phyloP scores from a whole-genome alignment of 2,329 filamentous ascomycete species.

The Cladosporium cucumerinum region DNA sequence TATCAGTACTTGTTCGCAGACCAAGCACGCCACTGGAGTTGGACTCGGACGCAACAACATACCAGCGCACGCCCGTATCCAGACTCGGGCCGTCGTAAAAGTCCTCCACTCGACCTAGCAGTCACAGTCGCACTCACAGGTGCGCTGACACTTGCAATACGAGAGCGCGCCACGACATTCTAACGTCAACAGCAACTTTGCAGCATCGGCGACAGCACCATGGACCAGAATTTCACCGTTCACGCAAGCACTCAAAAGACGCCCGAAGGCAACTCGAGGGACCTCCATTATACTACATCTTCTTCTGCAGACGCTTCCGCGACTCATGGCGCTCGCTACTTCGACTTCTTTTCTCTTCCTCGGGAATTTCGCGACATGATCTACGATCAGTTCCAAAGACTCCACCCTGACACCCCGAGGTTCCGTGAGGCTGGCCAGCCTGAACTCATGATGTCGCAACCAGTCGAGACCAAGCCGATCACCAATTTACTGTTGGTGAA shows the following conservation, averaged over 20 bases:
- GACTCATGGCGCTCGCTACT: not conserved
- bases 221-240: not conserved
- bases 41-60: not conserved
- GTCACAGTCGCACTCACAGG: not conserved
- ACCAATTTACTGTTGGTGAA: not conserved
- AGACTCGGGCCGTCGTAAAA: not conserved
- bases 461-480: not conserved
- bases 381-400: constrained; percentile 7
- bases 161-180: not conserved
- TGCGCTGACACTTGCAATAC: not conserved
- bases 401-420: not conserved
- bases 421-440: not conserved
- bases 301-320: not conserved
- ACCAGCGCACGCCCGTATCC: not conserved
- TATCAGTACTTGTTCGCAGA: not conserved
- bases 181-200: not conserved
- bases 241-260: not conserved
- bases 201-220: not conserved
- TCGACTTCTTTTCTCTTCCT: constrained; percentile 18
- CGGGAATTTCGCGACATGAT: constrained; percentile 21
- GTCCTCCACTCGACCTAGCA: not conserved
- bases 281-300: not conserved
- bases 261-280: not conserved
- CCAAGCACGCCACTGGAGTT: not conserved
- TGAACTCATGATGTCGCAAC: not conserved